phyloP scores from a whole-genome alignment of 2,329 filamentous ascomycete genomes.

The Ophiostoma australiae region DNA sequence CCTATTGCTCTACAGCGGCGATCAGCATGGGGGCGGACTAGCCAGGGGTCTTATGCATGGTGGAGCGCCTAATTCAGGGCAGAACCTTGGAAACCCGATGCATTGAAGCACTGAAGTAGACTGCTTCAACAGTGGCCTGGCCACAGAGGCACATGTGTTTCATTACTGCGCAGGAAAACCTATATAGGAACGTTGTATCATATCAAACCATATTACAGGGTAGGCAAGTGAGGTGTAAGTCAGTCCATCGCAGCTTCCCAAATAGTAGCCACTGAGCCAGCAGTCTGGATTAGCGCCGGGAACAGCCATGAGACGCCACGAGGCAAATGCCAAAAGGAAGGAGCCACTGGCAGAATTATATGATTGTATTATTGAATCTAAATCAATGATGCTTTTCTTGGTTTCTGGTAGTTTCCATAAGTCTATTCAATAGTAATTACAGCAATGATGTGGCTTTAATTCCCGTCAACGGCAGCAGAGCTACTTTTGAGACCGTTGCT shows the following conservation, averaged over 20 bases:
- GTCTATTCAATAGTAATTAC: too few species aligned
- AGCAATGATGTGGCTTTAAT: not conserved
- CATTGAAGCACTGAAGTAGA: not conserved
- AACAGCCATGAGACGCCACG: not conserved
- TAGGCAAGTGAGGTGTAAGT: not conserved
- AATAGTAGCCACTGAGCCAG: not conserved
- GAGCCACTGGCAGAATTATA: not conserved
- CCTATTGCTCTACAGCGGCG: not conserved
- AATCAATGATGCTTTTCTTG: too few species aligned
- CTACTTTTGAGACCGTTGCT: not conserved
- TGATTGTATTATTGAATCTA: too few species aligned
- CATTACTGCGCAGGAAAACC: not conserved
- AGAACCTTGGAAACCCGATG: not conserved
- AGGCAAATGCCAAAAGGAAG: not conserved
- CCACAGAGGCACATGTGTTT: too few species aligned
- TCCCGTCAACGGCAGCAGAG: not conserved
- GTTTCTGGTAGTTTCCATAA: too few species aligned
- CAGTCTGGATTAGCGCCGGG: constrained; percentile 8
- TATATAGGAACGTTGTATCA: not conserved
- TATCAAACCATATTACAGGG: not conserved
- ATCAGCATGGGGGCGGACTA: not conserved
- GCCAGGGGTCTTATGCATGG: not conserved
- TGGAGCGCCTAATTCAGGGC: constrained; percentile 1
- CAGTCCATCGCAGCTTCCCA: not conserved
- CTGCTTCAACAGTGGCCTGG: too few species aligned